A percentile compares a stretch with the other conserved stretches of the same genome.
Conservation (phyloP, 371 early-diverging fungal genomes). For the Actinomucor elegans region DNA sequence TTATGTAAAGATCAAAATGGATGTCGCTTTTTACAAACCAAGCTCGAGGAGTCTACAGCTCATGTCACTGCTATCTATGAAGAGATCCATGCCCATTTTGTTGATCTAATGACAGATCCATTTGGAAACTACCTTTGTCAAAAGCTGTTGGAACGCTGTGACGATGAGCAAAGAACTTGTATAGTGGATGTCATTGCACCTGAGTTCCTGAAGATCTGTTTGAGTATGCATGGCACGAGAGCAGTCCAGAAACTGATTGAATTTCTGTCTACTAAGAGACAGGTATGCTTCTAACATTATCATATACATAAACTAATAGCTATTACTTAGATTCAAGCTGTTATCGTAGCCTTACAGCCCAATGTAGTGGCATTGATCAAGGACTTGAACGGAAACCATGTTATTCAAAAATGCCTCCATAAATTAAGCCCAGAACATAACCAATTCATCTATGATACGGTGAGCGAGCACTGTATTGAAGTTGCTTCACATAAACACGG, state of each 20-base stretch:
- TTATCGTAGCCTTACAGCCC: slow-evolving; percentile 70
- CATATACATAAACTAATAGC: too few relatives aligned
- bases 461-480: slow-evolving; percentile 81
- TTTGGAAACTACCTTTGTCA: slow-evolving; percentile 94
- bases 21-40: slow-evolving; percentile 85
- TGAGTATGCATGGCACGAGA: slow-evolving; percentile 97
- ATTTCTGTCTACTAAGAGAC: slow-evolving; percentile 61
- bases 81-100: slow-evolving; percentile 75
- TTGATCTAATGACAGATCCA: slow-evolving; percentile 87
- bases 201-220: slow-evolving; percentile 75
- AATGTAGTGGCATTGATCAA: slow-evolving; percentile 87
- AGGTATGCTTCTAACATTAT: slow-evolving; percentile 31
- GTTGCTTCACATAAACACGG: slow-evolving; percentile 96
- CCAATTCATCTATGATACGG: slow-evolving; percentile 89
- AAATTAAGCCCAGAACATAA: slow-evolving; percentile 69
- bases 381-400: slow-evolving; percentile 98
- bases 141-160: slow-evolving; percentile 80
- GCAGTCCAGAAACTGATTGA: slow-evolving; percentile 97
- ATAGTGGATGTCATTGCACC: slow-evolving; percentile 74
- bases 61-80: slow-evolving; percentile 64
- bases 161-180: slow-evolving; percentile 69
- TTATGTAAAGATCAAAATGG: slow-evolving; percentile 92
- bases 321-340: slow-evolving; percentile 61
- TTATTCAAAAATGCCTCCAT: slow-evolving; percentile 95
- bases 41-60: slow-evolving; percentile 54